Conservation (phyloP, 768 basidiomycete genomes). For the Amanita brunnescens region DNA sequence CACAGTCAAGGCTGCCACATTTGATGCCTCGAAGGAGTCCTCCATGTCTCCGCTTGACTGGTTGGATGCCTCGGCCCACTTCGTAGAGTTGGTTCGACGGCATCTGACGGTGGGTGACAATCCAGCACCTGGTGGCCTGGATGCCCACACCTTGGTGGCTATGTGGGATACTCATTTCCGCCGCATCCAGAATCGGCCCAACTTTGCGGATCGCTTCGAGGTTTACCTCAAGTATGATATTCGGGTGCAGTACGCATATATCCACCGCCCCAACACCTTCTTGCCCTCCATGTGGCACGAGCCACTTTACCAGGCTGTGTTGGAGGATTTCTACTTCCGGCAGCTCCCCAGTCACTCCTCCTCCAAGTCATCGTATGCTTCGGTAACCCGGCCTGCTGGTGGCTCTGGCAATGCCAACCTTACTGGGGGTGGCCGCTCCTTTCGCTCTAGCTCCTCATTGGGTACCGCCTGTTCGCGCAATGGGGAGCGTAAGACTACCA, state of each 20-base stretch:
- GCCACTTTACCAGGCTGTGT: background rate
- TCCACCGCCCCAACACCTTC: background rate
- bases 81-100: background rate
- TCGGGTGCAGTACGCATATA: background rate
- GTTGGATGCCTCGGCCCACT: background rate
- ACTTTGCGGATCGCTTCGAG: background rate
- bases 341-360: background rate
- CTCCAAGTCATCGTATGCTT: background rate
- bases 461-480: background rate
- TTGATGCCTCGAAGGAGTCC: background rate
- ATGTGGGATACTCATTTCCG: constrained; percentile 1
- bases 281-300: background rate
- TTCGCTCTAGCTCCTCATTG: background rate
- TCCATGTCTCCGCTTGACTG: background rate
- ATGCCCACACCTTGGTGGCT: background rate
- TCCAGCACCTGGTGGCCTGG: background rate
- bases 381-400: too few species aligned
- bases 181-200: background rate
- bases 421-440: background rate
- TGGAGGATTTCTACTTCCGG: background rate
- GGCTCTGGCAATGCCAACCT: background rate
- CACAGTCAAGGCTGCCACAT: background rate
- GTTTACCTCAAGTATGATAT: background rate
- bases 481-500: background rate
- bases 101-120: background rate